Percentiles rank a stretch among this genome's conserved stretches.
Conservation (phyloP, 2,329 filamentous ascomycete genomes). For the Ophiostoma australiae region DNA sequence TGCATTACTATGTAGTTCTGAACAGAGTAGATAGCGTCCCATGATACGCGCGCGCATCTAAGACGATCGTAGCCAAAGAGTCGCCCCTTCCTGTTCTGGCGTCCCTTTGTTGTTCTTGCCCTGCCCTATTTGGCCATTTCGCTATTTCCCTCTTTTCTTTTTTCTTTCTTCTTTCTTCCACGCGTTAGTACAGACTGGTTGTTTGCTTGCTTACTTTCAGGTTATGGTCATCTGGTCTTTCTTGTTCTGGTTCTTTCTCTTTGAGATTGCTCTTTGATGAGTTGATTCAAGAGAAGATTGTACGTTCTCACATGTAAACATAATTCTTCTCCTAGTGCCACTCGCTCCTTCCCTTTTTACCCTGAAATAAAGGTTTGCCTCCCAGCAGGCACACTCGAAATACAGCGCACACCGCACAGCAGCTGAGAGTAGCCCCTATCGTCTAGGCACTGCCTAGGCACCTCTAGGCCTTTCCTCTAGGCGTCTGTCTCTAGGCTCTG, state of each 20-base stretch:
- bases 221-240: not conserved
- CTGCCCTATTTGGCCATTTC: not conserved
- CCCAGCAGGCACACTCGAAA: not conserved
- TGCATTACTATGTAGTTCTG: not conserved
- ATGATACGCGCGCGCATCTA: constrained; percentile 4
- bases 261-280: too few species aligned
- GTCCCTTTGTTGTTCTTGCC: constrained; percentile 12
- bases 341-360: not conserved
- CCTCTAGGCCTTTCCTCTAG: not conserved
- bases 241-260: not conserved
- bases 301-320: not conserved
- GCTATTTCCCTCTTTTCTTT: not conserved
- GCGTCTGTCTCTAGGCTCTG: not conserved
- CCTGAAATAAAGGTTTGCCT: not conserved
- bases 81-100: not conserved
- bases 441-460: not conserved
- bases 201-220: not conserved
- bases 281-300: too few species aligned
- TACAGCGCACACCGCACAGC: not conserved
- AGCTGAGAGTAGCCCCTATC: not conserved
- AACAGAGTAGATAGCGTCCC: not conserved
- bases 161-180: not conserved
- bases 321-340: not conserved
- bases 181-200: not conserved
- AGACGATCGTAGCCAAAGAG: not conserved